phyloP scores from a whole-genome alignment of 257 asterid genomes.

The Ilex asprella region DNA sequence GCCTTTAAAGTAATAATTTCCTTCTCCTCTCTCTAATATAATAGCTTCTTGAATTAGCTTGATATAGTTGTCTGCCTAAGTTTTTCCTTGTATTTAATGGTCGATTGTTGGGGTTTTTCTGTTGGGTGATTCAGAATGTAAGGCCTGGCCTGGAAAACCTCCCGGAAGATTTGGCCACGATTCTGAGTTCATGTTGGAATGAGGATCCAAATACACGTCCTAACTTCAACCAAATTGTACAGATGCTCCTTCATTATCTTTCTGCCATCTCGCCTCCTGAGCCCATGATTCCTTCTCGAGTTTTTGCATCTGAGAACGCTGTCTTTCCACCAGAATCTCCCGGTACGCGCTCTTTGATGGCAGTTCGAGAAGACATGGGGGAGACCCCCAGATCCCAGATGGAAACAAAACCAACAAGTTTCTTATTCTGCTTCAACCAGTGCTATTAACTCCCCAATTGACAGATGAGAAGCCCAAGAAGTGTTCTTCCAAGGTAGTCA shows the following conservation, averaged over 20 bases:
- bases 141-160: constrained; percentile 85
- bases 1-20: constrained; percentile 70
- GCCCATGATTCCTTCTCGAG: constrained; percentile 46
- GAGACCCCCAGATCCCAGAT: constrained; percentile 37
- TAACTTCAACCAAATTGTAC: constrained; percentile 83
- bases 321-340: constrained; percentile 90
- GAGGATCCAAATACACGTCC: constrained; percentile 85
- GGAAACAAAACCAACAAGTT: constrained; percentile 45
- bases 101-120: not conserved
- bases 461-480: not conserved
- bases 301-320: constrained; percentile 52
- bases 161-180: constrained; percentile 60
- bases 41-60: not conserved
- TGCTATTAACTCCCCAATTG: constrained; percentile 20
- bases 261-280: constrained; percentile 63
- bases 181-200: constrained; percentile 91
- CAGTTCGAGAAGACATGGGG: constrained; percentile 47
- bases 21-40: not conserved
- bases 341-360: constrained; percentile 85
- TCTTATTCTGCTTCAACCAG: constrained; percentile 68
- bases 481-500: too few relatives aligned
- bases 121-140: constrained; percentile 46
- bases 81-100: not conserved
- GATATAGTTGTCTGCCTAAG: not conserved
- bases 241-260: constrained; percentile 79